A percentile compares a stretch with the other conserved stretches of the same genome.
These are phyloP conservation scores for Medicago truncatula DNA, from an alignment of 306 rosid genomes.

Conservation along the genomic window MtrunA17r5.0-ANR NC_053043.1:35737501-35738000, in stretches of 20 bases:
- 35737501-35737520: constrained; percentile 82
- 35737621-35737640: constrained; percentile 77
- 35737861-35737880: constrained; percentile 75
- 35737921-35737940: constrained; percentile 98
- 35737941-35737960: constrained; percentile 97
- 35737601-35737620: constrained; percentile 71
- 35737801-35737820: constrained; percentile 99
- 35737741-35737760: constrained; percentile 71
- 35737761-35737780: constrained; percentile 76
- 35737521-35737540: constrained; percentile 56
- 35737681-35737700: constrained; percentile 74
- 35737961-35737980: constrained; percentile 75
- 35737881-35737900: constrained; percentile 82
- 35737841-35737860: constrained; percentile 74
- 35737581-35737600: constrained; percentile 61
- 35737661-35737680: constrained; percentile 77
- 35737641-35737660: constrained; percentile 71
- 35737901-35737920: constrained; percentile 53
- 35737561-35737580: constrained; percentile 96
- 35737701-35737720: constrained; percentile 93
- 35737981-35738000: constrained; percentile 97
- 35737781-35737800: constrained; percentile 84
- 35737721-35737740: constrained; percentile 80
- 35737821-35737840: constrained; percentile 86
- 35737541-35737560: constrained; percentile 72